phyloP scores from a whole-genome alignment of 768 basidiomycete genomes.

The Mycena rebaudengoi region DNA sequence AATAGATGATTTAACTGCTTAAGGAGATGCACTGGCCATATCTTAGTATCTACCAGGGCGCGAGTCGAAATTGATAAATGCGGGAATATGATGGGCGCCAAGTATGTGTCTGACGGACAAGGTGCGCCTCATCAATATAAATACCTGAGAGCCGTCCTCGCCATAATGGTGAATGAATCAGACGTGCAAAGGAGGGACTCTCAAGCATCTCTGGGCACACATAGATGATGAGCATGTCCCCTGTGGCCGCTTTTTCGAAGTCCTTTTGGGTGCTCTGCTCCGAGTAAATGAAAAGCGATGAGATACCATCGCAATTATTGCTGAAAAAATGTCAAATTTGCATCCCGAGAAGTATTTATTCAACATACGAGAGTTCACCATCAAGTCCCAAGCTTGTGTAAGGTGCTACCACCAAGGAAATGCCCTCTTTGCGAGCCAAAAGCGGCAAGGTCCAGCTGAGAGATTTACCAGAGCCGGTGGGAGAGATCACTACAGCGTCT shows the following conservation, averaged over 20 bases:
- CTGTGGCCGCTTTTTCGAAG: slow-evolving; percentile 24
- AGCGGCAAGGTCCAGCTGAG: slow-evolving; percentile 30
- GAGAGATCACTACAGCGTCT: slow-evolving; percentile 29
- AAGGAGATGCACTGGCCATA: too few relatives aligned
- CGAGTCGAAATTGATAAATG: slow-evolving; percentile 16
- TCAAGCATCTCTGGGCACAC: slow-evolving; percentile 38
- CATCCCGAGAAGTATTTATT: background rate
- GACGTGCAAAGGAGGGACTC: slow-evolving; percentile 28
- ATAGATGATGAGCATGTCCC: slow-evolving; percentile 26
- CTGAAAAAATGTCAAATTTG: background rate
- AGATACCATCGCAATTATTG: background rate
- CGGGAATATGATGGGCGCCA: slow-evolving; percentile 27
- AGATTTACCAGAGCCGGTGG: slow-evolving; percentile 35
- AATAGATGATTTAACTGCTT: too few relatives aligned
- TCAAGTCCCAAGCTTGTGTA: slow-evolving; percentile 35
- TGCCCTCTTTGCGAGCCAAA: slow-evolving; percentile 25
- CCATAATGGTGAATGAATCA: slow-evolving; percentile 28
- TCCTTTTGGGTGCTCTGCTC: slow-evolving; percentile 4
- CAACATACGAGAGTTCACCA: slow-evolving; percentile 23
- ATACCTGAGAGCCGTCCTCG: slow-evolving; percentile 26
- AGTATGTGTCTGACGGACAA: slow-evolving; percentile 19
- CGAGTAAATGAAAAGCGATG: slow-evolving; percentile 22
- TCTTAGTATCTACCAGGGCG: too few relatives aligned
- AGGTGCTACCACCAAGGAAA: slow-evolving; percentile 32
- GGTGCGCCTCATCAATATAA: slow-evolving; percentile 33